Percentiles rank a stretch among this genome's conserved stretches.
phyloP scores from a whole-genome alignment of 352 stramenopile genomes.

The Globisporangium okanoganense region DNA sequence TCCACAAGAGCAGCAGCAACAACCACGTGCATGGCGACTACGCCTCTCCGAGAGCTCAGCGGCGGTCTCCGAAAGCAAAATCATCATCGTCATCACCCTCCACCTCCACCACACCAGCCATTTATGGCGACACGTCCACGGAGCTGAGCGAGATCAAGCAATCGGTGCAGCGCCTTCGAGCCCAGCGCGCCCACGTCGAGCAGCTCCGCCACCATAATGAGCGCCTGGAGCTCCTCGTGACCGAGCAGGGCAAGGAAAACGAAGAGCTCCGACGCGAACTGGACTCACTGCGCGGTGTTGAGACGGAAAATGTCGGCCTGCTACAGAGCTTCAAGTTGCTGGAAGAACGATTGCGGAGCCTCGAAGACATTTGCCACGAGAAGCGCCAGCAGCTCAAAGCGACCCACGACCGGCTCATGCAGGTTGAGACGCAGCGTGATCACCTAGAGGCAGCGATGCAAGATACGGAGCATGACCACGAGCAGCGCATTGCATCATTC shows the following conservation, averaged over 20 bases:
- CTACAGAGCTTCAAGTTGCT: constrained; percentile 53
- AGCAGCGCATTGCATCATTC: constrained; percentile 22
- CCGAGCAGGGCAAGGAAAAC: constrained; percentile 33
- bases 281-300: constrained; percentile 29
- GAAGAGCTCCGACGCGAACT: constrained; percentile 40
- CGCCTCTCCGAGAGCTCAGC: not conserved
- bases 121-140: constrained; percentile 11
- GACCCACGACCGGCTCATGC: constrained; percentile 15
- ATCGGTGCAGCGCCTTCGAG: constrained; percentile 42
- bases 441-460: constrained; percentile 28
- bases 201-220: constrained; percentile 39
- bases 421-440: constrained; percentile 33
- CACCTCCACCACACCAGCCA: not conserved
- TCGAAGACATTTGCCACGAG: constrained; percentile 33
- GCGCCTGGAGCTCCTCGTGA: constrained; percentile 30
- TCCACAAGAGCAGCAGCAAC: constrained; percentile 4
- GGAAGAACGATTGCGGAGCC: constrained; percentile 36
- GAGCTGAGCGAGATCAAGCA: constrained; percentile 48
- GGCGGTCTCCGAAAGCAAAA: constrained; percentile 1
- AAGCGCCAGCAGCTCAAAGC: constrained; percentile 26
- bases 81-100: not conserved
- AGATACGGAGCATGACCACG: constrained; percentile 27
- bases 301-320: constrained; percentile 53
- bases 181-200: constrained; percentile 53
- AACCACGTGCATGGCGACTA: not conserved